These are phyloP conservation scores for Fusarium coicis DNA, from an alignment of 2,329 filamentous ascomycete genomes.

Conservation along the genomic window DNA sequence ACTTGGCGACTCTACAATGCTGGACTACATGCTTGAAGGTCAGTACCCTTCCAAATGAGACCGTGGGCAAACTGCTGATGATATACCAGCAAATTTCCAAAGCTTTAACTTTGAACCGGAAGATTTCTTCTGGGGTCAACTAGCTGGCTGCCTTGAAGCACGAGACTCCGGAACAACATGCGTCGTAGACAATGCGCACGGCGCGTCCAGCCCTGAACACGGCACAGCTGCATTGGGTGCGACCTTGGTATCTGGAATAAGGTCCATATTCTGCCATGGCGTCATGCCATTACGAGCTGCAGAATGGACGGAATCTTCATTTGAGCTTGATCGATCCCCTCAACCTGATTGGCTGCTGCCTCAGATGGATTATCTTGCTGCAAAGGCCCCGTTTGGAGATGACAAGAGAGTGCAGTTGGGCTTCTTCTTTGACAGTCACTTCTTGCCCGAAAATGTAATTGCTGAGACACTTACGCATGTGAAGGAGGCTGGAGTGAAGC, in stretches of 20 bases:
- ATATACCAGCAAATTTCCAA: background rate
- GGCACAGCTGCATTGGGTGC: background rate
- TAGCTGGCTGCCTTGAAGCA: slow-evolving; percentile 2
- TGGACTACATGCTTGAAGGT: slow-evolving; percentile 16
- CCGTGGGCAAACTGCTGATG: background rate
- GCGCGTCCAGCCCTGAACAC: background rate
- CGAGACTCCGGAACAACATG: slow-evolving; percentile 8
- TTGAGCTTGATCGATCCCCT: background rate
- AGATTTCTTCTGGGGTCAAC: slow-evolving; percentile 7
- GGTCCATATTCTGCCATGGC: background rate
- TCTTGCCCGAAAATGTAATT: background rate
- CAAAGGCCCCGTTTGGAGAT: background rate
- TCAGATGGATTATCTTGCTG: background rate
- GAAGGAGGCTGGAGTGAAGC: background rate
- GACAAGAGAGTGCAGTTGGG: background rate
- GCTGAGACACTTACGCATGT: background rate
- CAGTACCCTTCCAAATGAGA: background rate
- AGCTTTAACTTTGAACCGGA: background rate
- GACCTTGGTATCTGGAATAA: background rate
- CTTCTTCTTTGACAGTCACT: slow-evolving; percentile 7
- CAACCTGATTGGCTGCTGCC: slow-evolving; percentile 9
- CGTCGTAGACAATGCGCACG: slow-evolving; percentile 7
- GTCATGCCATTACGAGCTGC: background rate
- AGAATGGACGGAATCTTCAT: slow-evolving; percentile 6
- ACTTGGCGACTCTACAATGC: slow-evolving; percentile 6